These are phyloP conservation scores for Globisporangium megalacanthum DNA, from an alignment of 352 stramenopile genomes.

Conservation along the genomic window DNA sequence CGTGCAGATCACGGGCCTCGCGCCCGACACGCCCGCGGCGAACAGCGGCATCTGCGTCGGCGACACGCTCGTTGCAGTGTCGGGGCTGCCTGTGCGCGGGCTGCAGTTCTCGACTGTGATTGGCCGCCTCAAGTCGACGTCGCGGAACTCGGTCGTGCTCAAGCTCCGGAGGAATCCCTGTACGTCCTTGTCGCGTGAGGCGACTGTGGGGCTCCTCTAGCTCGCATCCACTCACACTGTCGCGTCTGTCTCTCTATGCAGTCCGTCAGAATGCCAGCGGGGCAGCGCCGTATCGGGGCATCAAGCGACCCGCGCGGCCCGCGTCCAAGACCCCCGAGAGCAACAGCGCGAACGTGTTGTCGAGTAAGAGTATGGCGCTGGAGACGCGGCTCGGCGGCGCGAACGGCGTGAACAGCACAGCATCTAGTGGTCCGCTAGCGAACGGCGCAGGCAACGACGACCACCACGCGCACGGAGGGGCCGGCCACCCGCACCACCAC, in stretches of 20 bases:
- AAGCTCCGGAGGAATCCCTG: constrained; percentile 76
- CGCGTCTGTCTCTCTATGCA: constrained; percentile 13
- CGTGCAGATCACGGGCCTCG: constrained; percentile 76
- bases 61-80: constrained; percentile 74
- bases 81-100: constrained; percentile 60
- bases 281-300: constrained; percentile 41
- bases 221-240: constrained; percentile 9
- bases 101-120: constrained; percentile 83
- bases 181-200: no score
- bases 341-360: constrained; percentile 73
- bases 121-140: constrained; percentile 70
- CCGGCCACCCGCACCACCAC: constrained; percentile 7
- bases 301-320: constrained; percentile 52
- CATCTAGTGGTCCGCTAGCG: background rate
- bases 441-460: background rate
- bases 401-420: constrained; percentile 22
- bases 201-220: no score
- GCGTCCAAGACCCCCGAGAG: constrained; percentile 48
- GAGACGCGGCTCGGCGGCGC: constrained; percentile 54
- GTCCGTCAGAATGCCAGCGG: constrained; percentile 62
- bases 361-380: constrained; percentile 62
- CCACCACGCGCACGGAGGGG: constrained; percentile 10
- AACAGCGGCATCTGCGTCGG: constrained; percentile 74
- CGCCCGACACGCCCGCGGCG: constrained; percentile 59
- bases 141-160: constrained; percentile 73